Conservation (phyloP, 805 yeast genomes). For the Candida rishiriensis region DNA sequence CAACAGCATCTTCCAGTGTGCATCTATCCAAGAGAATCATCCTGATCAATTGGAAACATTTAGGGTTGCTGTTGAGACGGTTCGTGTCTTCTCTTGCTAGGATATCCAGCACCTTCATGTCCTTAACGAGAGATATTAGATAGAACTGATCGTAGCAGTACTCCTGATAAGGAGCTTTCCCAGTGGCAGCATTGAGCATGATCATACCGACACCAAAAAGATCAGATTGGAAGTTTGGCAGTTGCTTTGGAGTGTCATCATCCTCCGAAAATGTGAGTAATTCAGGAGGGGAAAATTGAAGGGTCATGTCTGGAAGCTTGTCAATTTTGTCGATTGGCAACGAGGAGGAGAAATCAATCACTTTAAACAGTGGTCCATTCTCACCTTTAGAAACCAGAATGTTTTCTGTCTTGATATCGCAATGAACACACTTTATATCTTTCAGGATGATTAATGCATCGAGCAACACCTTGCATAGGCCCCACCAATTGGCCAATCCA, state of each 20-base stretch:
- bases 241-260: constrained; percentile 7
- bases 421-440: constrained; percentile 34
- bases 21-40: constrained; percentile 28
- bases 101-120: constrained; percentile 30
- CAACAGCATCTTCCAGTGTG: constrained; percentile 17
- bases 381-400: constrained; percentile 26
- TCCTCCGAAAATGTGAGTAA: constrained; percentile 20
- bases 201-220: constrained; percentile 43
- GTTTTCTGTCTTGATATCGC: constrained; percentile 46
- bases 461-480: constrained; percentile 24
- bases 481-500: constrained; percentile 30
- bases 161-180: constrained; percentile 38
- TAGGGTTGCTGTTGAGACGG: constrained; percentile 18
- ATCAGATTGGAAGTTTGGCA: constrained; percentile 36
- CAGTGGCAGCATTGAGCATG: constrained; percentile 41
- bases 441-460: constrained; percentile 23
- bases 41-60: constrained; percentile 19
- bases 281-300: constrained; percentile 47
- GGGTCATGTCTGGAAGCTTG: constrained; percentile 30
- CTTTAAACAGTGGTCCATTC: constrained; percentile 30
- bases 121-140: constrained; percentile 30
- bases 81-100: constrained; percentile 23
- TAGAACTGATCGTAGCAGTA: constrained; percentile 26
- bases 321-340: constrained; percentile 14
- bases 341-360: constrained; percentile 48